Evolutionary conservation across 2,329 filamentous ascomycete species (phyloP), one percentile per base, ranked within the genome.

Genomic region (Hypoxylon sp.): DNA sequence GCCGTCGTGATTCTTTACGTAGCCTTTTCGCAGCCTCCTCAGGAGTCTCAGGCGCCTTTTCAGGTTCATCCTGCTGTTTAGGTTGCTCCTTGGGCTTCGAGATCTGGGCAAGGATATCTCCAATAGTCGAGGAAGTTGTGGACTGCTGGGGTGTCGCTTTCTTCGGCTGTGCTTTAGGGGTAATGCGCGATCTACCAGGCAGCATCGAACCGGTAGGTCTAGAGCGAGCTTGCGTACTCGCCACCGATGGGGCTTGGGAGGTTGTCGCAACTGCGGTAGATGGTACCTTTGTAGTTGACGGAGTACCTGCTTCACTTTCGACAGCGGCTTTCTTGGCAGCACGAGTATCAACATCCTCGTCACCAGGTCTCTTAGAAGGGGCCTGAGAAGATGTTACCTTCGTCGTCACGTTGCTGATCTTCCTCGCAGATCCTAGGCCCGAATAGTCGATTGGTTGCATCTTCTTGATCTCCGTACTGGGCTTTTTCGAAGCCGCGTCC

Each of bases 1-100:
- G 88, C 37, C 91, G 86, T 53, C 92, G 87, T 65, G 88, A 85
- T 76, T 94, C 91, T 74, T 93, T 94, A 37, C 91, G 88, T 3
- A 93, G 81, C 10, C 92, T 87, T 74, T 89, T 91, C 1, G 84
- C 82, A 73, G 85, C 89, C 75, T 93, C 86, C 73, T 92, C 90
- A 0, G 88, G 82, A 0, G 90, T 93, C 77, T 94, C 92, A 0
- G 84, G 81, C 0, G 83, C 61, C 80, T 17, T 91, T 79, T 84
- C 84, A 8, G 79, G 81, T 29, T 76, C 64, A 80, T 82, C 68
- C 19, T 48, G 56, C n/a, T 72, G 73, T n/a, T 80, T 79, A 31
- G 81, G 82, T 10, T 75, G 73, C 63, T 89, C 88, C 71, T 88
- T 87, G 0, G 85, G 80, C 62, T 87, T 86, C 3, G 82, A 79